Evolutionary conservation across 1,284 basidiomycete genomes (phyloP).

Genomic region (Amylostereum chailletii): DNA sequence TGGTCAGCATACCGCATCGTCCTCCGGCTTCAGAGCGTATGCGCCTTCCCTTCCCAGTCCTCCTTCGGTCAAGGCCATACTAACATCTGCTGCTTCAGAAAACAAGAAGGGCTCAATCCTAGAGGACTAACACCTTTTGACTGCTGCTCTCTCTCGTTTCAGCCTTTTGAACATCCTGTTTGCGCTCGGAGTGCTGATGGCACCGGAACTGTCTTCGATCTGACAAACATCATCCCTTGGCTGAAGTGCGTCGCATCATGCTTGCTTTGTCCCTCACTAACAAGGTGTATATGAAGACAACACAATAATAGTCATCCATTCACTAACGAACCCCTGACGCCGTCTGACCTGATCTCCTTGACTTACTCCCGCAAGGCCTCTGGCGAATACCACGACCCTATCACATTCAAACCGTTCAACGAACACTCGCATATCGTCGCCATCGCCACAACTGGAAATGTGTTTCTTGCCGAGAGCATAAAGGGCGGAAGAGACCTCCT

Average conservation of each 20-base stretch:
- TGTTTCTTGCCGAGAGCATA: slow-evolving; percentile 84
- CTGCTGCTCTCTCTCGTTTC: slow-evolving; percentile 88
- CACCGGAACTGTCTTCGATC: slow-evolving; percentile 76
- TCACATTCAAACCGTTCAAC: slow-evolving; percentile 88
- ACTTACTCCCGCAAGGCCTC: slow-evolving; percentile 79
- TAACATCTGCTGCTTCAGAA: slow-evolving; percentile 30
- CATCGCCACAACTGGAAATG: slow-evolving; percentile 85
- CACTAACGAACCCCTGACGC: slow-evolving; percentile 73
- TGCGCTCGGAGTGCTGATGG: slow-evolving; percentile 77
- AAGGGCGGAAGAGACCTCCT: slow-evolving; percentile 85
- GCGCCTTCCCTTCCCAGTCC: slow-evolving; percentile 18
- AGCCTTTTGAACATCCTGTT: slow-evolving; percentile 86
- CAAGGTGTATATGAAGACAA: slow-evolving; percentile 34
- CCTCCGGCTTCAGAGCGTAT: slow-evolving; percentile 63
- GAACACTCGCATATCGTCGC: slow-evolving; percentile 90
- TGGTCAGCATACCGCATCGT: slow-evolving; percentile 70
- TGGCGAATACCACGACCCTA: slow-evolving; percentile 83
- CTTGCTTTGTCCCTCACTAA: slow-evolving; percentile 3
- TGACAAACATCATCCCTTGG: slow-evolving; percentile 89
- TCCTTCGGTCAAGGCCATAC: not conserved
- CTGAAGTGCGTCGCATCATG: slow-evolving; percentile 61
- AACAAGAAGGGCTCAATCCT: slow-evolving; percentile 53
- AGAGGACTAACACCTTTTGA: slow-evolving; percentile 74
- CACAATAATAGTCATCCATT: slow-evolving; percentile 80
- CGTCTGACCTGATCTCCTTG: slow-evolving; percentile 79